Conservation (phyloP, 148 eudicot species). For the Arctostaphylos glauca region DNA sequence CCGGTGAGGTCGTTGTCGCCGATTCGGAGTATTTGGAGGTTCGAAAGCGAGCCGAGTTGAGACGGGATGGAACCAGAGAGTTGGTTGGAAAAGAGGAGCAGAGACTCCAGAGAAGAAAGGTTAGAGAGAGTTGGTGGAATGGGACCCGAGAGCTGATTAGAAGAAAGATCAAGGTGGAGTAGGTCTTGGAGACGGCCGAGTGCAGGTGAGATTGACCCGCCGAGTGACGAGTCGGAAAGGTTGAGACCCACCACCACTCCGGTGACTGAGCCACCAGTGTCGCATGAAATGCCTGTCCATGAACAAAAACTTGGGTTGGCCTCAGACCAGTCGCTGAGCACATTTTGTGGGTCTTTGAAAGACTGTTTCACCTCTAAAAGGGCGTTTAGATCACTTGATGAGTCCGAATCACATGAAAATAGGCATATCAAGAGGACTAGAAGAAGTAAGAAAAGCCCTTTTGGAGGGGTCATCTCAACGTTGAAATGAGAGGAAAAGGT, state of each 20-base stretch:
- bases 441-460: background rate
- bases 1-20: constrained; percentile 81
- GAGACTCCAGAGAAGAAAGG: constrained; percentile 57
- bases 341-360: constrained; percentile 63
- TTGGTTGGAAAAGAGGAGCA: constrained; percentile 72
- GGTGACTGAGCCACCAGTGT: constrained; percentile 27
- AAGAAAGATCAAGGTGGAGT: constrained; percentile 81
- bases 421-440: background rate
- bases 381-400: constrained; percentile 13
- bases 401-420: constrained; percentile 10
- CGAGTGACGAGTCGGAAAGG: constrained; percentile 57
- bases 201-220: constrained; percentile 67
- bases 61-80: constrained; percentile 72
- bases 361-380: constrained; percentile 63
- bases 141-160: constrained; percentile 67
- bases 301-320: constrained; percentile 54
- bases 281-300: constrained; percentile 73
- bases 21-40: constrained; percentile 58
- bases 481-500: background rate
- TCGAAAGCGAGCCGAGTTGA: constrained; percentile 56
- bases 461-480: background rate
- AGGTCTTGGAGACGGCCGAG: constrained; percentile 53
- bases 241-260: constrained; percentile 44
- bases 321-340: constrained; percentile 51
- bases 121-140: constrained; percentile 86